Evolutionary conservation across 2,329 filamentous ascomycete species (phyloP).

Genomic region (Polytolypa hystricis): DNA sequence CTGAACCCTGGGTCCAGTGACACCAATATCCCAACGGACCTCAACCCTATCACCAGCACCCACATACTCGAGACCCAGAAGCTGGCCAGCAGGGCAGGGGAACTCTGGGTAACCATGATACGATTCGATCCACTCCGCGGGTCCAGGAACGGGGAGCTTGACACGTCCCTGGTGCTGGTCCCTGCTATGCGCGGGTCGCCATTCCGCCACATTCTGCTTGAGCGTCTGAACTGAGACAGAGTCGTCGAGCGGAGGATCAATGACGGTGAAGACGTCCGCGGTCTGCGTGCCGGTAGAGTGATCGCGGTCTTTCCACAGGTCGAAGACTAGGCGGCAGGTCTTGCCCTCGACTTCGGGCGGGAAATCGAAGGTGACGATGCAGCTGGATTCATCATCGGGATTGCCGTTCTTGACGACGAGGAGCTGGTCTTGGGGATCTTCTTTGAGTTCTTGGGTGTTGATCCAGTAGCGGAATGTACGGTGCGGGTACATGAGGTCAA

Average conservation of each 20-base stretch:
- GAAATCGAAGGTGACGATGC: conserved; percentile 17
- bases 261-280: conserved; percentile 17
- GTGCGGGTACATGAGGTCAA: conserved; percentile 12
- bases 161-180: conserved; percentile 16
- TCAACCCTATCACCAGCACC: conserved; percentile 16
- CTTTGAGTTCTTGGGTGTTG: conserved; percentile 12
- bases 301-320: conserved; percentile 16
- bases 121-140: conserved; percentile 14
- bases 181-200: conserved; percentile 11
- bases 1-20: conserved; percentile 14
- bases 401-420: conserved; percentile 17
- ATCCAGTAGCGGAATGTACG: conserved; percentile 17
- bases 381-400: conserved; percentile 13
- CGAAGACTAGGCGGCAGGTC: conserved; percentile 16
- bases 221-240: conserved; percentile 1
- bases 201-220: background rate
- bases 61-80: conserved; percentile 18
- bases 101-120: conserved; percentile 16
- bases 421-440: conserved; percentile 15
- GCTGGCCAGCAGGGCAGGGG: conserved; percentile 13
- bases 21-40: conserved; percentile 17
- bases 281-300: conserved; percentile 15
- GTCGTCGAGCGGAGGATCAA: conserved; percentile 11
- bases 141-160: conserved; percentile 9
- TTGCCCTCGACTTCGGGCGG: conserved; percentile 9